Base-by-base conservation (phyloP, 106 monocot genomes). In the Hemerocallis citrina region DNA sequence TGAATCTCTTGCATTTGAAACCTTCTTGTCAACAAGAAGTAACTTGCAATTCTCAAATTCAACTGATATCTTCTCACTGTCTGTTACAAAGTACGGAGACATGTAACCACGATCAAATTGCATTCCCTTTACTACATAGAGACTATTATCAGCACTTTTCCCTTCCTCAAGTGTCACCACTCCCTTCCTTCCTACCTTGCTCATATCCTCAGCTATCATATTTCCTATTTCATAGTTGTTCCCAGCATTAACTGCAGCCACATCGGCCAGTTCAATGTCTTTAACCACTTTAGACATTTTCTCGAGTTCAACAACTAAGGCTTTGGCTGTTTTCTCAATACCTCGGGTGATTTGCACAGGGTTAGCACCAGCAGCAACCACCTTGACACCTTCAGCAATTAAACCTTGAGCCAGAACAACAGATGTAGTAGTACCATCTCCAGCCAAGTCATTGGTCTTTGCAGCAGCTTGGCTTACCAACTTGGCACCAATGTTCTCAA, bases 21-120 rank as follows among this genome's bases (percentile, higher is more conserved):
- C 85, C 68, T 91, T 91, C 69, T 96, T 90, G 63, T 96, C 96
- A 60, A 96, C 96, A 45, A 96, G 80, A 59, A 96, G 90, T 69
- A 96, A 34, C 90, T 96, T 96, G 86, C 96, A 91, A 59, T 96
- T 96, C 27, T 96, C 91, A 73, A 81, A 91, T 67, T 96, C 96
- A 60, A 83, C 81, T 29, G 84, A 70, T 87, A 91, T 96, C 61
- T 96, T 96, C 58, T 91, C 91, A 48, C 90, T 87, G 52, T 96
- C 96, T n/a, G 86, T 91, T 15, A 96, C 90, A 62, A 96, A 96
- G 71, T 96, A 96, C 4, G 96, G 96, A 39, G 91, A 96, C 17
- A 91, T 87, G 43, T 91, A 91, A 39, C 96, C 96, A 41, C 91
- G 83, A 48, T 96, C 96, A 81, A 91, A 96, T 57, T 96, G 96